Evolutionary conservation across 139 green algal genomes (phyloP), one percentile per base, ranked within the genome.

Genomic region (Eudorina sp.): DNA sequence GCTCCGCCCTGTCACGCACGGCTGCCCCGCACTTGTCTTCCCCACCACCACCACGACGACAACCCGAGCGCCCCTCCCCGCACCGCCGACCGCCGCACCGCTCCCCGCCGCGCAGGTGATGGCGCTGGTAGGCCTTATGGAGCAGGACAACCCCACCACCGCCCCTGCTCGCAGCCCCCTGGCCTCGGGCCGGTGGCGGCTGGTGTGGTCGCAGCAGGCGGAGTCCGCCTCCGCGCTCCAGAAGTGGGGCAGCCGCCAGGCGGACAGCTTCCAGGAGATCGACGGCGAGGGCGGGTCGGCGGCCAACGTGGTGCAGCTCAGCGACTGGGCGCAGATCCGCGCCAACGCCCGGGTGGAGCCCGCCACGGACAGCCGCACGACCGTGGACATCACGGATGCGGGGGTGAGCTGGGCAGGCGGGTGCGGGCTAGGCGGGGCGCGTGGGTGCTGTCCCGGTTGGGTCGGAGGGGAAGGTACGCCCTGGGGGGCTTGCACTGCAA

Each of bases 291-390:
- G n/a, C 2, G 92, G 92, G 31, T 86, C 75, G 0, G 81, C 96
- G 74, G 89, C 95, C 64, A 97, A 98, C 60, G 23, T 94, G 53
- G 95, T 97, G n/a, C 87, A 92, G 38, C 88, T 98, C 55, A 89
- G 91, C 31, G 60, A 89, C 8, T 66, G 92, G 41, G 81, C 72
- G 34, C 29, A 89, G 55, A 83, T 98, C 40, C 88, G 91, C 1
- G 96, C 95, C 29, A 41, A 92, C 29, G 96, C 94, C 1, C 77
- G 45, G 6, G 94, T 92, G 76, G 55, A 84, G 41, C 55, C 93
- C 3, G 78, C 89, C 16, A 66, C 53, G 40, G 83, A 90, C 68
- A 84, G 3, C 3, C 88, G 92, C 7, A 98, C 94, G 5, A 45
- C 41, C 1, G 93, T 97, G 19, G 78, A 77, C 53, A 94, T 97